Evolutionary conservation across 1,284 basidiomycete species (phyloP), one percentile per base, ranked within the genome.

Genomic region (Tilletia setariae): DNA sequence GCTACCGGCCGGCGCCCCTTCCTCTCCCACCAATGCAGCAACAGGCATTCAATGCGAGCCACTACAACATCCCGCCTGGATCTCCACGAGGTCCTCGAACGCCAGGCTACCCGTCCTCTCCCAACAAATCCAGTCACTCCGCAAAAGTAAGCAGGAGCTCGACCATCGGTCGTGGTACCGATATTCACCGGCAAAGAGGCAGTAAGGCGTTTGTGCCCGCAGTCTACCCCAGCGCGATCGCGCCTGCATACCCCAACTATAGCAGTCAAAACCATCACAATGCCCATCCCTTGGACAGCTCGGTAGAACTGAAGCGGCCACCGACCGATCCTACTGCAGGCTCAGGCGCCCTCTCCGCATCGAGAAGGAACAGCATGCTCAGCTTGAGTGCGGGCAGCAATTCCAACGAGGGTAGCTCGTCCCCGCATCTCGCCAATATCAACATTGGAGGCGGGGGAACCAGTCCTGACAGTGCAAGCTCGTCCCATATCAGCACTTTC

Each of bases 391-490:
- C 35, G 56, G 56, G 56, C 7, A 61, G 56, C 28, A 40, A 40
- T 15, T 61, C 56, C 30, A 40, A 61, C 56, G 32, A 61, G 56
- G 56, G 56, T 30, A 35, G 30, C 21, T 19, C 28, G 32, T 61
- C 56, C 30, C 56, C 56, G 8, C 28, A 32, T 13, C 56, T n/a
- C 28, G 35, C 25, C 9, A 30, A 30, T 35, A 30, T 15, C 4
- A n/a, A n/a, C 25, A 25, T 61, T 35, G 56, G 56, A 13, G 56
- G 56, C 32, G 56, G 56, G 6, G 56, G 56, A 6, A 61, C 56
- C 23, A 59, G 53, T 35, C 56, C 56, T 25, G 56, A 61, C 56
- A 61, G 56, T 21, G 56, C 56, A 30, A 61, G 56, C 28, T 61
- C 56, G n/a, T 61, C 56, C 7, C 56, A 35, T 32, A 2, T 61